Base-by-base conservation (phyloP, 208 protist genomes). In the Acanthamoeba lenticulata region DNA sequence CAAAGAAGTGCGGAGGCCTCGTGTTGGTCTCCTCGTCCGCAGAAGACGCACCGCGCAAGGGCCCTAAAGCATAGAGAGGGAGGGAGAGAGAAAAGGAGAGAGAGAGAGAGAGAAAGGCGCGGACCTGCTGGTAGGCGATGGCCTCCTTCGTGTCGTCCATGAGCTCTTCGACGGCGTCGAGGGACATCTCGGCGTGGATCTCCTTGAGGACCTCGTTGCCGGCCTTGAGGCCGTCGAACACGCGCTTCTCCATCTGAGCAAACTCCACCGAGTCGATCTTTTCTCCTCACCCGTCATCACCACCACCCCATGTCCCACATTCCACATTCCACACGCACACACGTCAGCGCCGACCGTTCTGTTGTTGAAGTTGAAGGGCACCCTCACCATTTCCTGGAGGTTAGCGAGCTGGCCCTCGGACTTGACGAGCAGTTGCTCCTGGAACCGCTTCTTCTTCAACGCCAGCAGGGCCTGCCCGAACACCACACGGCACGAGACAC, bases 381-480 rank as follows among this genome's bases (percentile, higher is more conserved):
- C 13, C 11, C 77, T 13, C 15, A 96, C 85, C 90, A 96, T 94
- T 57, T 96, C 91, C 24, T 96, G 65, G n/a, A 96, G 55, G 89
- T 95, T 96, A 11, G 36, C 13, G 9, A 96, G 42, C 65, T 96
- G 94, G 44, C 49, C 29, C n/a, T 96, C 69, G 34, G 95, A 91
- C 15, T 95, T 92, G 1, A 79, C 36, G 2, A 96, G 85, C 11
- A 96, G 49, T 42, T 95, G 72, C 45, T 96, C 79, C 55, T 96
- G 95, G 93, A 95, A 96, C n/a, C 95, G 94, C 45, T 95, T 96
- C 74, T 95, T 96, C 42, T 96, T 96, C n/a, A 96, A 85, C 44
- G 95, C 95, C 21, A 96, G 52, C 52, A 96, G n/a, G 24, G 95
- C 95, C 85, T 91, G 29, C 34, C 77, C 17, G 19, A 5, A 85